Evolutionary conservation across 1,284 basidiomycete species (phyloP).

Genomic region (Lignosus rhinocerotis): DNA sequence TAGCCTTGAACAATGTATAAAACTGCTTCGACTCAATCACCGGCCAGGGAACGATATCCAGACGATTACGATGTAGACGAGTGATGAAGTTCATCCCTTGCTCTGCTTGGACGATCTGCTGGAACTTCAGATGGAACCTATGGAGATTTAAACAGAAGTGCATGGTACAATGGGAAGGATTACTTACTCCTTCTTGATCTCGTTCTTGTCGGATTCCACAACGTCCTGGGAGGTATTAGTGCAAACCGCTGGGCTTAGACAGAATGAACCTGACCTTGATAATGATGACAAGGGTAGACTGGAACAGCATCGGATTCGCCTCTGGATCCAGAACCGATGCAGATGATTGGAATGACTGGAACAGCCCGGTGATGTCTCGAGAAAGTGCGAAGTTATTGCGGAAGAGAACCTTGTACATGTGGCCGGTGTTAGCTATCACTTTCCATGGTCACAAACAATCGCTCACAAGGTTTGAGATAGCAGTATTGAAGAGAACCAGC

Average conservation of each 20-base stretch:
- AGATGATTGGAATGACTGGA: constrained; percentile 66
- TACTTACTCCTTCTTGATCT: constrained; percentile 57
- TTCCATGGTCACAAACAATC: neutral
- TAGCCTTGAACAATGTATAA: constrained; percentile 48
- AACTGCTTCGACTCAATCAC: constrained; percentile 63
- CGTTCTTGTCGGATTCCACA: constrained; percentile 53
- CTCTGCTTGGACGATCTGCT: constrained; percentile 57
- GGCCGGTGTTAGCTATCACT: no score
- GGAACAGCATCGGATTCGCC: constrained; percentile 58
- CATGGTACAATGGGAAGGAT: neutral
- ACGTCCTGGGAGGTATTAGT: constrained; percentile 48
- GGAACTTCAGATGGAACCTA: constrained; percentile 56
- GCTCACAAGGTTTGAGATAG: constrained; percentile 59
- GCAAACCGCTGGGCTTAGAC: no score
- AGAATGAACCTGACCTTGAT: constrained; percentile 47
- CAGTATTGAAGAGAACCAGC: constrained; percentile 64
- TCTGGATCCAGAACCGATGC: constrained; percentile 58
- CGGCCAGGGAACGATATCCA: constrained; percentile 65
- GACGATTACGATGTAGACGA: constrained; percentile 50
- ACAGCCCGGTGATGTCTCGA: constrained; percentile 58
- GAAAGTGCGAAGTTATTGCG: constrained; percentile 65
- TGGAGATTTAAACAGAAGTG: neutral
- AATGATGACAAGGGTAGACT: constrained; percentile 59
- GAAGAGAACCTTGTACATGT: constrained; percentile 50
- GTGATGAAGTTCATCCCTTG: constrained; percentile 64